phyloP scores from a whole-genome alignment of 1,284 basidiomycete species.

The Papiliotrema laurentii region DNA sequence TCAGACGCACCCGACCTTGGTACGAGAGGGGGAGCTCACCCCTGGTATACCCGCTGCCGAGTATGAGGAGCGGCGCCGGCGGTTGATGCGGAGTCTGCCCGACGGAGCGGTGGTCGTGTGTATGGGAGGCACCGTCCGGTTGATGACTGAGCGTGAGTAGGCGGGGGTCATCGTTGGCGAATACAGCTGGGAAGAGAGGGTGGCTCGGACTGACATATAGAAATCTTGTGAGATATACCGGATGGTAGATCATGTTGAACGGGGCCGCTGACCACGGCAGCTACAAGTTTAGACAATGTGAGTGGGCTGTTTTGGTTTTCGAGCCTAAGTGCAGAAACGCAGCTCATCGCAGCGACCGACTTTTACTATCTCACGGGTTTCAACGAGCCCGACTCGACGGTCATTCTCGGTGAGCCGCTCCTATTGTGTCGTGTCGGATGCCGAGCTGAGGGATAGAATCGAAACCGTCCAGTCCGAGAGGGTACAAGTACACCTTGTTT shows the following conservation, averaged over 20 bases:
- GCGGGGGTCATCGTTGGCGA: background rate
- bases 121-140: conserved; percentile 74
- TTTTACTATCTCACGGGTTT: conserved; percentile 95
- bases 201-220: conserved; percentile 24
- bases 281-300: conserved; percentile 84
- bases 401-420: conserved; percentile 65
- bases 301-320: conserved; percentile 3
- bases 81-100: conserved; percentile 72
- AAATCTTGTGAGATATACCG: conserved; percentile 55
- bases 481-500: conserved; percentile 87
- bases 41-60: conserved; percentile 77
- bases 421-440: no score
- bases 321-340: background rate
- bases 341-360: conserved; percentile 59
- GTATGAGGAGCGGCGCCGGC: conserved; percentile 71
- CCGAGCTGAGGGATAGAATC: conserved; percentile 27
- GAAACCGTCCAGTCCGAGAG: conserved; percentile 58
- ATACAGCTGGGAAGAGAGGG: background rate
- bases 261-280: conserved; percentile 49
- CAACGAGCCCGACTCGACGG: conserved; percentile 83
- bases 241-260: conserved; percentile 21
- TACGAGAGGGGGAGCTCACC: conserved; percentile 66
- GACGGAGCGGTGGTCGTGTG: conserved; percentile 73
- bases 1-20: conserved; percentile 74
- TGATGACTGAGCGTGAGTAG: conserved; percentile 77